Base-by-base conservation (phyloP, 768 basidiomycete genomes). In the Russula ochroleuca region DNA sequence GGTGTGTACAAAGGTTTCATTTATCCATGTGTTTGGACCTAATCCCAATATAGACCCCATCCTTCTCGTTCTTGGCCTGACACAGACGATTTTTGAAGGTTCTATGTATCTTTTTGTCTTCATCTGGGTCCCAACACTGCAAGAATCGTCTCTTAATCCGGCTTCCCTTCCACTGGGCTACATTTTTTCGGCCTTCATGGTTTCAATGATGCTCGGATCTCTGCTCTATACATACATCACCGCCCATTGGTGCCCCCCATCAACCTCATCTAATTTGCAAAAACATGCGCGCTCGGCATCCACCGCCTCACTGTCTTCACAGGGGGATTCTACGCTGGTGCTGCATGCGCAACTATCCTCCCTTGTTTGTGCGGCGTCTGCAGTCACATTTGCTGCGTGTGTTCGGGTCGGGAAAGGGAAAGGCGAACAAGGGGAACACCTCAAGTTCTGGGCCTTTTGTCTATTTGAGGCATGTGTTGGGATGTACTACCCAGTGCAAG, bases 101-200 rank as follows among this genome's bases (percentile, higher is more conserved):
- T 88, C 86, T 6, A 89, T 90, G 88, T 90, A 91, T 73, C 81
- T 90, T 64, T 91, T 90, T 73, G 89, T 90, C 67, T 91, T 90
- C 76, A 77, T 87, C 65, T 91, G 89, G 89, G 89, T 91, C 0
- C 88, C 90, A 1, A 80, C 84, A 2, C 76, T 91, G 17, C 87
- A 91, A 73, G 85, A 89, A 70, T 75, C 75, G 23, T 79, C 84
- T n/a, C 49, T 66, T 14, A 69, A 77, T 11, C 65, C 73, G 13
- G 67, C 69, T 7, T 63, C 75, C 19, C 83, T 89, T 31, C 90
- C 89, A 0, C 78, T 91, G 9, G 89, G 90, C 2, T 87, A 87
- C 73, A 89, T 91, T 67, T 91, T 91, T 73, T 87, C 88, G 33
- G 79, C 83, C 7, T 88, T 90, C 77, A 91, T 91, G 89, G 75